Base-by-base conservation (phyloP, 176 grass and related monocot species). In the Oropetium thomaeum region DNA sequence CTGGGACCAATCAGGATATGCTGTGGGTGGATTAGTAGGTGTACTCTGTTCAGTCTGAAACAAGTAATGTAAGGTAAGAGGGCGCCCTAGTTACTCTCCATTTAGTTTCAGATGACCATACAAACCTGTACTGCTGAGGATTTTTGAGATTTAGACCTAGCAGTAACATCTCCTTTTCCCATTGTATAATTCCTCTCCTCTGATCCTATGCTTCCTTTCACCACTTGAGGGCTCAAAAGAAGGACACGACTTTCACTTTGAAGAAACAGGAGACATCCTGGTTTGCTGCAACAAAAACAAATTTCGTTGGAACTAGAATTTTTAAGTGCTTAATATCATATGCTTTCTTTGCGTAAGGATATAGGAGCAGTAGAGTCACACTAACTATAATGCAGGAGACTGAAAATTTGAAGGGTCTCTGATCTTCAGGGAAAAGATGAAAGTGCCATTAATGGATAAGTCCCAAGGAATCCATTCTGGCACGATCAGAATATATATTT, bases 1-100 rank as follows among this genome's bases (percentile, higher is more conserved):
- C 42, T 80, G 78, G 66, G 87, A 84, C 87, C 87, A 89, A 31
- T 89, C 87, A 78, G 87, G 82, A 68, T 89, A 89, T 81, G 73
- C 87, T 45, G 73, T 73, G 75, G 78, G 82, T 38, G 78, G 87
- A 77, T 81, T 85, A 77, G 73, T 82, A 68, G 82, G 82, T 44
- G 87, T 79, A 45, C 69, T 53, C 32, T 85, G 87, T 67, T 89
- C 87, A 66, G 67, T 81, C 77, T 81, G 82, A 78, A 85, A 85
- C n/a, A 81, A 82, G 57, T 55, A 79, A 75, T 81, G 78, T 42
- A 69, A 61, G 42, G 42, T 85, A 85, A 85, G 78, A 75, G 28
- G 22, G 53, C 38, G 54, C 22, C 62, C 44, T 9, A 61, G 73
- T 35, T 70, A 75, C 69, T 23, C 68, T 13, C 1, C n/a, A 48